phyloP scores from a whole-genome alignment of 306 rosid species.

The Malus domestica region DNA sequence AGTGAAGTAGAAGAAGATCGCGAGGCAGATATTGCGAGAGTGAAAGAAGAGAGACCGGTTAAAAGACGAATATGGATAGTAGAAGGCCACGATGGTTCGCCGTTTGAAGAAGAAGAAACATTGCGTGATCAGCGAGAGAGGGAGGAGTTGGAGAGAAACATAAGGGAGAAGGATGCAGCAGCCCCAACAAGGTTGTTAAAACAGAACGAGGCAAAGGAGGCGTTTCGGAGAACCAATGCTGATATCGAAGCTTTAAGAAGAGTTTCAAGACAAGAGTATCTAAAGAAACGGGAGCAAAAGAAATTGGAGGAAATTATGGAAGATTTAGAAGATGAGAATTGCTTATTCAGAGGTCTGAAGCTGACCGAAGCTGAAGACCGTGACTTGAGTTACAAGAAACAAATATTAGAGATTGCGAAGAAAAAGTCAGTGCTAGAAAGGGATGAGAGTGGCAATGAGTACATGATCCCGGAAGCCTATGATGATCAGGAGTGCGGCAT shows the following conservation, averaged over 20 bases:
- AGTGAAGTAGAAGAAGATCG: slow-evolving; percentile 56
- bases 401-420: slow-evolving; percentile 67
- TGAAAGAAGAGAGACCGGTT: slow-evolving; percentile 45
- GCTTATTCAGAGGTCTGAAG: slow-evolving; percentile 67
- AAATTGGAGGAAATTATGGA: slow-evolving; percentile 76
- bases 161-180: slow-evolving; percentile 67
- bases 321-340: slow-evolving; percentile 79
- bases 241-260: slow-evolving; percentile 47
- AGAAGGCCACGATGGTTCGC: slow-evolving; percentile 45
- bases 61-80: slow-evolving; percentile 40
- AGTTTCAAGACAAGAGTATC: slow-evolving; percentile 74
- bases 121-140: slow-evolving; percentile 77
- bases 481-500: no score
- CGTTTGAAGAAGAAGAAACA: slow-evolving; percentile 70
- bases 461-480: no score
- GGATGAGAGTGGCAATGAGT: slow-evolving; percentile 26
- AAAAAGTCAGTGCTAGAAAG: slow-evolving; percentile 48
- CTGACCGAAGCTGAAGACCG: slow-evolving; percentile 58
- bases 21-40: slow-evolving; percentile 17
- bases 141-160: slow-evolving; percentile 66
- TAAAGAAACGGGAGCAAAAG: slow-evolving; percentile 80
- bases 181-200: slow-evolving; percentile 39
- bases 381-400: slow-evolving; percentile 63
- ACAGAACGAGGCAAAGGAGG: slow-evolving; percentile 73
- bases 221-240: slow-evolving; percentile 57